phyloP scores from a whole-genome alignment of 108 stramenopile genomes.

The Fistulifera pelliculosa region DNA sequence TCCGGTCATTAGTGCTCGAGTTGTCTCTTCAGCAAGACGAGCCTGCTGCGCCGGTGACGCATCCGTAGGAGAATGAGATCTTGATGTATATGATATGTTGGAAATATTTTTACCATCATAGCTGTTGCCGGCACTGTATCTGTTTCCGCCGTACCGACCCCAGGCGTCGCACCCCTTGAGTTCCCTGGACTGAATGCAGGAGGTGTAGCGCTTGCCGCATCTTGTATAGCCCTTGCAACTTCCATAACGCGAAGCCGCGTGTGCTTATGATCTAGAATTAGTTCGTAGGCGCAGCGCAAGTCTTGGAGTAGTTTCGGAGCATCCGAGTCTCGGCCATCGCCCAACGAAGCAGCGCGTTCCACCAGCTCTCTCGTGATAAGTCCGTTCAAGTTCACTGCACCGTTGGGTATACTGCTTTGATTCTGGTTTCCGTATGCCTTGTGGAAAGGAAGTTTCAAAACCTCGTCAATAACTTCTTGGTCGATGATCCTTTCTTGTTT shows the following conservation, averaged over 20 bases:
- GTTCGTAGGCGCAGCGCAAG: conserved; percentile 93
- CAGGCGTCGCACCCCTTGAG: conserved; percentile 78
- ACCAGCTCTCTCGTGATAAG: conserved; percentile 76
- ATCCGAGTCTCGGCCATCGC: conserved; percentile 72
- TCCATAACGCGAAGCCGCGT: conserved; percentile 92
- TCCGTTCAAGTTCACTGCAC: conserved; percentile 27
- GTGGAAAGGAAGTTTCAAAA: conserved; percentile 81
- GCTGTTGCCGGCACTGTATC: conserved; percentile 29
- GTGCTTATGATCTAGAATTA: conserved; percentile 94
- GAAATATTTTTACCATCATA: conserved; percentile 28
- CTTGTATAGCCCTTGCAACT: conserved; percentile 81
- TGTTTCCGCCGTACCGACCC: conserved; percentile 40
- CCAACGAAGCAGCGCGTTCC: conserved; percentile 66
- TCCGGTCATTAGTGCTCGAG: conserved; percentile 68
- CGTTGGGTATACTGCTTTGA: conserved; percentile 19
- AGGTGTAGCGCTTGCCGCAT: conserved; percentile 86
- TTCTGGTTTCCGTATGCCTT: conserved; percentile 45
- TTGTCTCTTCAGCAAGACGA: conserved; percentile 72
- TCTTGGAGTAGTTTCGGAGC: conserved; percentile 79
- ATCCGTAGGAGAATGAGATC: conserved; percentile 35
- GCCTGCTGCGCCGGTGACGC: conserved; percentile 35
- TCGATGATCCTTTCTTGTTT: conserved; percentile 88
- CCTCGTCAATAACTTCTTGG: conserved; percentile 86
- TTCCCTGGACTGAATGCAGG: conserved; percentile 84
- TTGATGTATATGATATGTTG: conserved; percentile 28